Conservation (phyloP, 2,329 filamentous ascomycete genomes). For the Didymella sp. region DNA sequence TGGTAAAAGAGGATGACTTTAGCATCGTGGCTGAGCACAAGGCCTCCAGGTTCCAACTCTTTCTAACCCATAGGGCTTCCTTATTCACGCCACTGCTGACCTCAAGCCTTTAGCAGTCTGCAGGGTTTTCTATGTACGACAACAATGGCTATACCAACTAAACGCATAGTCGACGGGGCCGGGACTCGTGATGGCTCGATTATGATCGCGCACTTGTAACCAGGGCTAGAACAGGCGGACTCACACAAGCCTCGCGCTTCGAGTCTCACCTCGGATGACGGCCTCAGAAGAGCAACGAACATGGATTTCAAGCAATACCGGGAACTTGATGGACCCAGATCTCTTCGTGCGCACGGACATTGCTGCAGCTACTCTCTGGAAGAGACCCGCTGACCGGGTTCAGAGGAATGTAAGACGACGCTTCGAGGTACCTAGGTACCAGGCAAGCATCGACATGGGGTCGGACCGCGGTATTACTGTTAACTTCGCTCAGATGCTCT, state of each 20-base stretch:
- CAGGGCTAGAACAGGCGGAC: constrained; percentile 16
- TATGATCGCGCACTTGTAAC: constrained; percentile 26
- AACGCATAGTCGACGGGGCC: background rate
- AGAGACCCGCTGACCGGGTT: constrained; percentile 30
- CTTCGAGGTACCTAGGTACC: constrained; percentile 28
- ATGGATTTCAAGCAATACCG: background rate
- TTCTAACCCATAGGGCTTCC: background rate
- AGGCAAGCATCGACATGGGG: constrained; percentile 7
- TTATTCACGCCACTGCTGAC: constrained; percentile 12
- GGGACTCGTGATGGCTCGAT: background rate
- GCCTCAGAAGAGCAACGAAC: constrained; percentile 12
- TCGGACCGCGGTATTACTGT: constrained; percentile 7
- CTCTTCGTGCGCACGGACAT: constrained; percentile 1
- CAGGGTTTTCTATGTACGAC: constrained; percentile 6
- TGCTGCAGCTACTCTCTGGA: constrained; percentile 4
- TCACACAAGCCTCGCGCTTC: constrained; percentile 16
- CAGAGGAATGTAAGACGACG: constrained; percentile 19
- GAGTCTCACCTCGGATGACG: background rate
- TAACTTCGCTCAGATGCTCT: constrained; percentile 1
- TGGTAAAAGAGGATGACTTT: background rate
- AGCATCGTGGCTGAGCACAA: constrained; percentile 10
- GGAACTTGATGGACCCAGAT: background rate
- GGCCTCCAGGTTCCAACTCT: constrained; percentile 7
- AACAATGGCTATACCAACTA: background rate
- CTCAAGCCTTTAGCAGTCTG: background rate